Base-by-base conservation (phyloP, 805 yeast species). In the Candida pseudoglaebosa region DNA sequence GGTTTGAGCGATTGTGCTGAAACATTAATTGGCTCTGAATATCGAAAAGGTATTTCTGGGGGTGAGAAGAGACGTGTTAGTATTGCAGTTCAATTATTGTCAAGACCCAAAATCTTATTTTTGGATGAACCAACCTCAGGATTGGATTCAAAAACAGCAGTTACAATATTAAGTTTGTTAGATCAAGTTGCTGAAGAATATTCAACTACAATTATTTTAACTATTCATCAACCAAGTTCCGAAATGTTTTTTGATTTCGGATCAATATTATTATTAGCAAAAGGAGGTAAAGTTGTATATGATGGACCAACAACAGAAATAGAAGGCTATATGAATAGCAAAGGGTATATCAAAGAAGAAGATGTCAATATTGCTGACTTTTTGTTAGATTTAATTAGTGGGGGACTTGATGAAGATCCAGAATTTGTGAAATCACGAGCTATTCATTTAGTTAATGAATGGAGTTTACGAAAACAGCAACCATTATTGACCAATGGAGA, bases 111-210 rank as follows among this genome's bases (percentile, higher is more conserved):
- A 40, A 70, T 88, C 28, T 56, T 88, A 24, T 70, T 88, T 36
- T 59, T 88, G 17, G 96, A 88, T 59, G 96, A 88, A 53, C 95
- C 96, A 2, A 88, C 95, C 0, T 84, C 95, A 4, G 96, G 96
- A 0, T 67, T 88, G 18, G 96, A 88, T 53, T 77, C 90, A 9
- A 77, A 84, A 41, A 85, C 93, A 0, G 84, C 95, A 0, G 70
- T 76, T 1, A 74, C 85, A 2, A 82, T 87, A 24, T 56, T 88
- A 29, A 65, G 70, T 21, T 75, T 87, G 28, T 64, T 87, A 41
- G 67, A 76, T 36, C 66, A 68, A 2, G 58, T 88, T 26, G 77
- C 88, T 2, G 52, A 44, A 2, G 73, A 70, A 21, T 78, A 81
- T 5, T 77, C 80, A 9, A 84, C 95, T 0, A 71, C 88, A 6